Base-by-base conservation (phyloP, 2,329 filamentous ascomycete genomes). In the Cercospora zeina region DNA sequence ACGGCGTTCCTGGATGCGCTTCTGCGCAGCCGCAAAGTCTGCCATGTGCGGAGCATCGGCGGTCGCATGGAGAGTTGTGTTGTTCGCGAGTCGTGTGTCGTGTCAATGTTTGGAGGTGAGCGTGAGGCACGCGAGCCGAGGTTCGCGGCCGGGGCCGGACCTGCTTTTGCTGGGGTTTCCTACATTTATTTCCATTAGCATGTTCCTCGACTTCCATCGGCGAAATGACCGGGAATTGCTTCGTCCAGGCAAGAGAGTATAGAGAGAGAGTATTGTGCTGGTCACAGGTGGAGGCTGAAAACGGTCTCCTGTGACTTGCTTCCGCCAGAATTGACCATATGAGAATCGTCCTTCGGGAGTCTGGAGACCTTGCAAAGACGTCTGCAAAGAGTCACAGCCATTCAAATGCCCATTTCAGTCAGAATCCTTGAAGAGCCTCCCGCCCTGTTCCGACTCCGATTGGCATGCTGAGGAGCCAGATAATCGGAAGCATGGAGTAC, bases 21-120 rank as follows among this genome's bases (percentile, higher is more conserved):
- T 85, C 80, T 97, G 93, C 68, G 93, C 93, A 76, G 91, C 89
- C 76, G 90, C 88, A 79, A 97, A 97, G 78, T 89, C 89, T 73
- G 83, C 67, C 73, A 74, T 74, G 33, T 30, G 50, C 42, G 50
- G 19, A 27, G 33, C 31, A 16, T 34, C 45, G 31, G 56, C 42
- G n/a, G 7, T 30, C 10, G 30, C 27, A 58, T 33, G 19, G 55
- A 50, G 14, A 47, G 24, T 27, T 6, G 36, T 16, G 42, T 16
- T 8, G 13, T 2, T 9, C 16, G 14, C 13, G 33, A 13, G 21
- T 42, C 47, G 11, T 16, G 11, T 16, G 47, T 51, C 47, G 13
- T 51, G 47, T 16, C 47, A 51, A 51, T 51, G 47, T 31, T 51
- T 51, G 47, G 47, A 51, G 47, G 27, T 51, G 47, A 31, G 47